Percentiles rank a stretch among this genome's conserved stretches.
phyloP scores from a whole-genome alignment of 768 basidiomycete species.

The Boletus reticulatus region DNA sequence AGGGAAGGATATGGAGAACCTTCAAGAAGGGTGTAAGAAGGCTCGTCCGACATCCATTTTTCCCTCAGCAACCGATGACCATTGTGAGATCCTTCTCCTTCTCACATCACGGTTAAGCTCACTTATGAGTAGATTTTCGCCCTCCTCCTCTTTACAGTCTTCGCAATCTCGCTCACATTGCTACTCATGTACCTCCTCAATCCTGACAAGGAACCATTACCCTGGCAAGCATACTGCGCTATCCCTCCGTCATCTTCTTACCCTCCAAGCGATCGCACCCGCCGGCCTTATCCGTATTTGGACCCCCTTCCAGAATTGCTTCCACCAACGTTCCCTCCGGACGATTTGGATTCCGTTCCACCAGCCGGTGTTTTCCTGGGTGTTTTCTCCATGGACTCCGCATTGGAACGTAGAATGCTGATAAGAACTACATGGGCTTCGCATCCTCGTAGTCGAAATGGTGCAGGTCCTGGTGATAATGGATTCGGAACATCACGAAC shows the following conservation, averaged over 20 bases:
- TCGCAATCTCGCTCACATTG: slow-evolving; percentile 82
- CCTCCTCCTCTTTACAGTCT: slow-evolving; percentile 71
- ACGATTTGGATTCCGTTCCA: slow-evolving; percentile 66
- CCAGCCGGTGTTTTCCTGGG: slow-evolving; percentile 88
- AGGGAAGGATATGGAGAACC: slow-evolving; percentile 45
- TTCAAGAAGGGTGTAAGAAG: slow-evolving; percentile 54
- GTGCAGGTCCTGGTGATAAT: slow-evolving; percentile 66
- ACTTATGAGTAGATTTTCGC: slow-evolving; percentile 54
- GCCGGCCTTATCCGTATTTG: slow-evolving; percentile 39
- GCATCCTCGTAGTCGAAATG: slow-evolving; percentile 74
- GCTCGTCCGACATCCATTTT: slow-evolving; percentile 68
- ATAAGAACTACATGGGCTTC: slow-evolving; percentile 89
- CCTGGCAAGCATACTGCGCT: slow-evolving; percentile 93
- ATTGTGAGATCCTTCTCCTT: slow-evolving; percentile 52
- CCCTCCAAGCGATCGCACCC: slow-evolving; percentile 41
- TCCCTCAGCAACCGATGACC: slow-evolving; percentile 77
- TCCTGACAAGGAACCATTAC: slow-evolving; percentile 92
- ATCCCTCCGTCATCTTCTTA: slow-evolving; percentile 51
- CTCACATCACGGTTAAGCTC: slow-evolving; percentile 13
- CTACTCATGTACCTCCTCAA: slow-evolving; percentile 90
- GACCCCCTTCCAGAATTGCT: slow-evolving; percentile 28
- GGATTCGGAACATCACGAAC: slow-evolving; percentile 79
- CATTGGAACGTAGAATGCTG: slow-evolving; percentile 80
- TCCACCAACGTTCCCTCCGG: slow-evolving; percentile 63
- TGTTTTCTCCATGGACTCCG: slow-evolving; percentile 86